Conservation (phyloP, 2,329 filamentous ascomycete genomes). For the Sclerotinia borealis region DNA sequence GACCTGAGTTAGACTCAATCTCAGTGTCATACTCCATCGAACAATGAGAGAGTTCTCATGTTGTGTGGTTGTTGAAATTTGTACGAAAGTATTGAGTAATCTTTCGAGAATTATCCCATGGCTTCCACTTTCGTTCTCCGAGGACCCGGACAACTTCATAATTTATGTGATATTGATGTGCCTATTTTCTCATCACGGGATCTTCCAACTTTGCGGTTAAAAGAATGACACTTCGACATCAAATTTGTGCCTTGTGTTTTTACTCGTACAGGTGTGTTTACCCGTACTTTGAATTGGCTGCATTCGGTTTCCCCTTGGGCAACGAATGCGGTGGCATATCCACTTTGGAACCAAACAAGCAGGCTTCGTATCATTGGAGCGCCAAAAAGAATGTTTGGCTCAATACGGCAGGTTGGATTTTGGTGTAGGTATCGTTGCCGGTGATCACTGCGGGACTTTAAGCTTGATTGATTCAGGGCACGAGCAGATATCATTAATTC, state of each 20-base stretch:
- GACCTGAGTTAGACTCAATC: not conserved
- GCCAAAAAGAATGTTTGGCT: not conserved
- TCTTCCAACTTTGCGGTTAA: not conserved
- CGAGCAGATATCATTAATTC: not conserved
- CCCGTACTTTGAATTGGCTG: not conserved
- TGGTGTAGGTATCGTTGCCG: not conserved
- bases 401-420: not conserved
- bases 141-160: not conserved
- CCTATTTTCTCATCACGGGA: not conserved
- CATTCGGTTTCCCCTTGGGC: not conserved
- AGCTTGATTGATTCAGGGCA: not conserved
- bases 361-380: not conserved
- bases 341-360: not conserved
- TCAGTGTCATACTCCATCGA: not conserved
- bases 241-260: not conserved
- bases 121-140: not conserved
- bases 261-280: not conserved
- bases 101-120: not conserved
- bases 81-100: not conserved
- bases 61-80: not conserved
- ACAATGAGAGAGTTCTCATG: slow-evolving; percentile 1
- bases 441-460: not conserved
- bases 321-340: not conserved
- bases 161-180: not conserved
- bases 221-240: not conserved